Evolutionary conservation across 2,329 filamentous ascomycete species (phyloP).

Genomic region (Epichloe typhina): DNA sequence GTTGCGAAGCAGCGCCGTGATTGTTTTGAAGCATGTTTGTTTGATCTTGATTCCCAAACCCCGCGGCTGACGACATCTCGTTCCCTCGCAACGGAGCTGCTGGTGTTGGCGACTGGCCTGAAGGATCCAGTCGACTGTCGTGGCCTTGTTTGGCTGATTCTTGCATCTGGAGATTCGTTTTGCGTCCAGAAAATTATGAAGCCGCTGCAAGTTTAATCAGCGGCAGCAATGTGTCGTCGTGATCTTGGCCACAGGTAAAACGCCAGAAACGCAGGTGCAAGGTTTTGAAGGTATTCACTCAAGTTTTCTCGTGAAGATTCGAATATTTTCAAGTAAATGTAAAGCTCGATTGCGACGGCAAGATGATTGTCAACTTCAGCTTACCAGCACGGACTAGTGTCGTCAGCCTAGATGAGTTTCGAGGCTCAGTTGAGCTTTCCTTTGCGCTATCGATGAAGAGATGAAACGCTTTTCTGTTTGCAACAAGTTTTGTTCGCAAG

Average conservation of each 20-base stretch:
- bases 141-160: background rate
- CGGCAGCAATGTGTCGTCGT: background rate
- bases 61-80: background rate
- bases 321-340: background rate
- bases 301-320: background rate
- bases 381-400: no score
- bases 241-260: background rate
- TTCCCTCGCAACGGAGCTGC: background rate
- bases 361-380: no score
- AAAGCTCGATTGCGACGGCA: background rate
- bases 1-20: background rate
- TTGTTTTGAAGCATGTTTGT: background rate
- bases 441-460: no score
- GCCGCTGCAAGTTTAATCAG: background rate
- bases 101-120: background rate
- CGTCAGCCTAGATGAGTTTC: no score
- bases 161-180: background rate
- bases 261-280: no score
- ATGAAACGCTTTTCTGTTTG: no score
- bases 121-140: background rate
- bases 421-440: no score
- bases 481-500: no score
- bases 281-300: background rate
- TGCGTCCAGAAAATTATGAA: background rate
- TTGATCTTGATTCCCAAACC: background rate